Evolutionary conservation across 768 basidiomycete species (phyloP).

Genomic region (Gelatoporia subvermispora): DNA sequence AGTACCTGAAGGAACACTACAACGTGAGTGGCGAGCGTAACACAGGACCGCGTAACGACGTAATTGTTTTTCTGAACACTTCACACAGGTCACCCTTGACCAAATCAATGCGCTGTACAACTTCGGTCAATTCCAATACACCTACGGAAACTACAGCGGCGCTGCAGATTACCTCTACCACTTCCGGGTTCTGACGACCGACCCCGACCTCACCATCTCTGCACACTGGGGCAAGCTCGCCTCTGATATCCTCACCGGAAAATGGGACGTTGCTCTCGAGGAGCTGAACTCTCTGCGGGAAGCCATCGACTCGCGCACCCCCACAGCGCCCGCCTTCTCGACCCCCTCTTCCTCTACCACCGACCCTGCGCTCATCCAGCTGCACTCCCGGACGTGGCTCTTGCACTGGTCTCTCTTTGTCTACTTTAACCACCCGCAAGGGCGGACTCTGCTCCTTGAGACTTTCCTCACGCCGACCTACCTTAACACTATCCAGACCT

Average conservation of each 20-base stretch:
- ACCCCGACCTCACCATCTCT: conserved; percentile 88
- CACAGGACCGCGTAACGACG: too few relatives aligned
- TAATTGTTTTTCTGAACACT: too few relatives aligned
- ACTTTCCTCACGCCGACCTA: conserved; percentile 95
- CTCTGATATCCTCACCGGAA: conserved; percentile 90
- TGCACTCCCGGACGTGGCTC: conserved; percentile 94
- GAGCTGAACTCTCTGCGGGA: conserved; percentile 96
- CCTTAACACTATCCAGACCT: conserved; percentile 97
- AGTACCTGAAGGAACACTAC: conserved; percentile 91
- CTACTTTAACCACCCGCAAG: conserved; percentile 94
- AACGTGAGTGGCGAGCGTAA: conserved; percentile 2
- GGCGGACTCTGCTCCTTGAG: conserved; percentile 88
- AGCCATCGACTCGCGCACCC: conserved; percentile 75
- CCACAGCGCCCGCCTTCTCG: conserved; percentile 36
- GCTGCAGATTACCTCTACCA: conserved; percentile 98
- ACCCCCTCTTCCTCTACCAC: conserved; percentile 32
- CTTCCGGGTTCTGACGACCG: conserved; percentile 95
- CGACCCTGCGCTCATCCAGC: conserved; percentile 72
- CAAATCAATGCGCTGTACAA: conserved; percentile 96
- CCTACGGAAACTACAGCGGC: conserved; percentile 95
- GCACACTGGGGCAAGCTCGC: conserved; percentile 99
- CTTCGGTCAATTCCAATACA: conserved; percentile 98
- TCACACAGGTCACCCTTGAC: conserved; percentile 77
- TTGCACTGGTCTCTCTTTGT: conserved; percentile 98
- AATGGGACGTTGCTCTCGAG: conserved; percentile 92